Conservation (phyloP, 1,284 basidiomycete genomes). For the Irpex sp. region DNA sequence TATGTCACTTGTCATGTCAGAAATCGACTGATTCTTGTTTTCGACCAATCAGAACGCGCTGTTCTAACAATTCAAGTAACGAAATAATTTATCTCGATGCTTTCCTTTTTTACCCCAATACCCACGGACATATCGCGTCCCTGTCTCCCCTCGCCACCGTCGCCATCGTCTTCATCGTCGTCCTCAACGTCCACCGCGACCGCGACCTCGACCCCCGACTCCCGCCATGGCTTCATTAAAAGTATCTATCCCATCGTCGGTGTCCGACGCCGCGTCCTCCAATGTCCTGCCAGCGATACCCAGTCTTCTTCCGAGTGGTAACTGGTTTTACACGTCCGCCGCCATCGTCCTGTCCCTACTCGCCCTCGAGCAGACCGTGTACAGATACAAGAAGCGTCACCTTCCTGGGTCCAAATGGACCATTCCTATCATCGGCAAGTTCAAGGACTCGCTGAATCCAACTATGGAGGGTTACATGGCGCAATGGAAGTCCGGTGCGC, state of each 20-base stretch:
- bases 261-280: slow-evolving; percentile 32
- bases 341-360: slow-evolving; percentile 65
- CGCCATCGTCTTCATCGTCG: slow-evolving; percentile 1
- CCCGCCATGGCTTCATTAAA: slow-evolving; percentile 11
- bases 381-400: slow-evolving; percentile 82
- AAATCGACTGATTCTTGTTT: slow-evolving; percentile 6
- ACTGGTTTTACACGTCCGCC: slow-evolving; percentile 67
- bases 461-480: slow-evolving; percentile 86
- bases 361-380: slow-evolving; percentile 79
- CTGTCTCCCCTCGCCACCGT: slow-evolving; percentile 1
- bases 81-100: background rate
- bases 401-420: slow-evolving; percentile 89
- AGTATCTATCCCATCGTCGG: slow-evolving; percentile 15
- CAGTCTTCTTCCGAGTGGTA: slow-evolving; percentile 32
- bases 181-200: background rate
- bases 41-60: slow-evolving; percentile 4
- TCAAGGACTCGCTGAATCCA: slow-evolving; percentile 85
- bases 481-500: slow-evolving; percentile 83
- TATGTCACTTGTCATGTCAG: background rate
- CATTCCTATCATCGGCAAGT: slow-evolving; percentile 92
- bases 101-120: background rate
- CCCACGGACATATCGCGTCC: background rate
- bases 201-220: slow-evolving; percentile 15
- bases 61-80: background rate
- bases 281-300: slow-evolving; percentile 39